Conservation (phyloP, 345 rosid genomes). For the Acer saccharum region DNA sequence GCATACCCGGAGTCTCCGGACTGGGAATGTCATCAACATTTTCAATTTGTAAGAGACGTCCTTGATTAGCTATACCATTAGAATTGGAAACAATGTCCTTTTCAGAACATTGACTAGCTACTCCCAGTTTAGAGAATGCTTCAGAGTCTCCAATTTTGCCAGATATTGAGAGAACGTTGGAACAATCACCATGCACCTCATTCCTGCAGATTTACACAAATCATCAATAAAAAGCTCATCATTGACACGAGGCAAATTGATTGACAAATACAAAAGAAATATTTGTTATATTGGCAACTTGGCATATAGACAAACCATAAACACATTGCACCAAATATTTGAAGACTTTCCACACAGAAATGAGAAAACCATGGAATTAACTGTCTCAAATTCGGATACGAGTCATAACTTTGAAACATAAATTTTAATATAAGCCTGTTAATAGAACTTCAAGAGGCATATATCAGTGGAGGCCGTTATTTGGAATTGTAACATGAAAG, state of each 20-base stretch:
- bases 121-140: conserved; percentile 22
- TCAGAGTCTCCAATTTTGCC: conserved; percentile 21
- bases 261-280: neutral
- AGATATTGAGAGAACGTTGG: conserved; percentile 28
- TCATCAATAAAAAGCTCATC: neutral
- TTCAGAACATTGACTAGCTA: conserved; percentile 24
- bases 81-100: conserved; percentile 28
- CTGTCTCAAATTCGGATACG: neutral
- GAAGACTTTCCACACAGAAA: neutral
- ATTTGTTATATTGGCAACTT: neutral
- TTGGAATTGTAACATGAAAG: neutral
- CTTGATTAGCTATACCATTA: conserved; percentile 25
- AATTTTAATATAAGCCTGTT: neutral
- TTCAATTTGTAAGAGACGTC: conserved; percentile 21
- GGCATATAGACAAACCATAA: neutral
- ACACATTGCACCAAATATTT: neutral
- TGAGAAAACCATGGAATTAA: neutral
- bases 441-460: neutral
- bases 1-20: conserved; percentile 79
- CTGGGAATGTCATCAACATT: conserved; percentile 46
- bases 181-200: conserved; percentile 19
- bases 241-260: neutral
- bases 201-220: conserved; percentile 42
- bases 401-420: neutral
- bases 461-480: neutral